Evolutionary conservation across 345 rosid species (phyloP).

Genomic region (Eucalyptus grandis): DNA sequence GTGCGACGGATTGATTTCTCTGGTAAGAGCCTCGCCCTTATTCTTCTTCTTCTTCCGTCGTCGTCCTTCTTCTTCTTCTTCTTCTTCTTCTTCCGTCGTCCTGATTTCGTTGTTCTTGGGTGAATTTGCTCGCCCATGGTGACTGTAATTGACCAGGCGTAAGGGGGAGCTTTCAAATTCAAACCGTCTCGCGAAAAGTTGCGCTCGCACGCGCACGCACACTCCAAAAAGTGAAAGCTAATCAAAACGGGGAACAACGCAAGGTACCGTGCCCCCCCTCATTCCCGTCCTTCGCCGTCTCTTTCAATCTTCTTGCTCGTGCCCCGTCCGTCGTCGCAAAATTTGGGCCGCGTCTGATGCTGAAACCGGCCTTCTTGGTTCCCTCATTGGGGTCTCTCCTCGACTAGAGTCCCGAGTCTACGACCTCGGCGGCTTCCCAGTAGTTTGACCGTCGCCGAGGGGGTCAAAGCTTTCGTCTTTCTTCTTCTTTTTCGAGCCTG

Average conservation of each 20-base stretch:
- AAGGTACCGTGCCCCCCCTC: not conserved
- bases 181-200: not conserved
- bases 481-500: not conserved
- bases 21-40: not conserved
- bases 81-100: not conserved
- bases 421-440: not conserved
- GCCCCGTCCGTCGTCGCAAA: not conserved
- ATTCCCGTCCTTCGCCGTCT: not conserved
- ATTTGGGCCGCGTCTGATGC: not conserved
- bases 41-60: not conserved
- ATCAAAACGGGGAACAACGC: not conserved
- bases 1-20: not conserved
- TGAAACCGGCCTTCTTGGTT: not conserved
- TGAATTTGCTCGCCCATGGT: not conserved
- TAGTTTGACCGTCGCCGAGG: not conserved
- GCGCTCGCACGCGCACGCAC: not conserved
- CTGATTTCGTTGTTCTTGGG: not conserved
- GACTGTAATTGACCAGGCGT: not conserved
- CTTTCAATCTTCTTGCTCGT: not conserved
- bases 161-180: not conserved
- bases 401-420: not conserved
- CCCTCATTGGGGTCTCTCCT: not conserved
- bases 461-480: not conserved
- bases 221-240: not conserved
- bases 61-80: not conserved